phyloP scores from a whole-genome alignment of 257 asterid genomes.

The Ehretia macrophylla region DNA sequence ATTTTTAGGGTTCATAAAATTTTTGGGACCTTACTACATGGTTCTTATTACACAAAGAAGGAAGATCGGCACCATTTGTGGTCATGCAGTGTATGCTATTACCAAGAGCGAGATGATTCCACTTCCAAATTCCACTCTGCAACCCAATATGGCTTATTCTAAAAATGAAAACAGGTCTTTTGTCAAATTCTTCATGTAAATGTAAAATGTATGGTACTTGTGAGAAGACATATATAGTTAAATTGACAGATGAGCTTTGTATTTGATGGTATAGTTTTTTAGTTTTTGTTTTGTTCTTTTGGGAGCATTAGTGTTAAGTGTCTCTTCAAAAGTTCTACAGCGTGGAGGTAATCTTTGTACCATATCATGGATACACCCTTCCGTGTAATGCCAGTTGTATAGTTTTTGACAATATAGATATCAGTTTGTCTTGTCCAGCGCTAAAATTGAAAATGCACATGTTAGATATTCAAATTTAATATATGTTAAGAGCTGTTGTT shows the following conservation, averaged over 20 bases:
- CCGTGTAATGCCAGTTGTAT: slow-evolving; percentile 19
- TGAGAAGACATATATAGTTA: slow-evolving; percentile 14
- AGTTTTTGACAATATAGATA: slow-evolving; percentile 2
- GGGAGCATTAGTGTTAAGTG: slow-evolving; percentile 20
- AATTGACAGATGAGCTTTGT: not conserved
- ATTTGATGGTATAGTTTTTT: not conserved
- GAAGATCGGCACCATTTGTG: slow-evolving; percentile 86
- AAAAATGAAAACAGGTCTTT: slow-evolving; percentile 97
- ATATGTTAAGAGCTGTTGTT: slow-evolving; percentile 15
- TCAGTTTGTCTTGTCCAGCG: not conserved
- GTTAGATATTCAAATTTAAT: slow-evolving; percentile 1
- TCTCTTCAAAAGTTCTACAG: slow-evolving; percentile 22
- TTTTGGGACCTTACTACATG: slow-evolving; percentile 95
- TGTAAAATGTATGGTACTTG: slow-evolving; percentile 44
- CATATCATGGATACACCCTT: slow-evolving; percentile 24
- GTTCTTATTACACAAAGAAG: slow-evolving; percentile 78
- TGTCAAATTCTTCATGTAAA: slow-evolving; percentile 63
- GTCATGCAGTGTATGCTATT: slow-evolving; percentile 82
- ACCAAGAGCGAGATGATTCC: slow-evolving; percentile 82
- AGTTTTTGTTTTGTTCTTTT: slow-evolving; percentile 13
- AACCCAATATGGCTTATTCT: slow-evolving; percentile 70
- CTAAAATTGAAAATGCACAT: slow-evolving; percentile 1
- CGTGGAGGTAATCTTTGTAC: slow-evolving; percentile 28
- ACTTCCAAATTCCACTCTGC: slow-evolving; percentile 57
- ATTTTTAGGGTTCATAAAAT: slow-evolving; percentile 72